These are phyloP conservation scores for Plasmopara halstedii DNA, from an alignment of 352 stramenopile genomes.

Conservation along the genomic window DNA sequence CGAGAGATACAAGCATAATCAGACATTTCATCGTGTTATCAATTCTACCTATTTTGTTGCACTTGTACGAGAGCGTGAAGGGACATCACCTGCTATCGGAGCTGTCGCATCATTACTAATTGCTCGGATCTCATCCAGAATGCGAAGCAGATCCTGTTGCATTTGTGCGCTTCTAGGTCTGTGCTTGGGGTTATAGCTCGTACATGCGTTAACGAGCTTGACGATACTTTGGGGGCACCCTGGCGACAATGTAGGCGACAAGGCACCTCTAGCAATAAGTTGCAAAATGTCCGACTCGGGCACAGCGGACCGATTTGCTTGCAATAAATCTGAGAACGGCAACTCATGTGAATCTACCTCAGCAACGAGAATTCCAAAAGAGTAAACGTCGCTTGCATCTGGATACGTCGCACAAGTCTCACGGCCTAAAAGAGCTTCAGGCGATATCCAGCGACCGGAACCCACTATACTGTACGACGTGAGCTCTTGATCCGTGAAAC, in stretches of 20 bases:
- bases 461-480: constrained; percentile 60
- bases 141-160: constrained; percentile 23
- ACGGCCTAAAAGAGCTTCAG: constrained; percentile 50
- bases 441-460: constrained; percentile 62
- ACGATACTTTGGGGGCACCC: constrained; percentile 42
- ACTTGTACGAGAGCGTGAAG: too few relatives aligned
- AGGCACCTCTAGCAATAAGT: constrained; percentile 51
- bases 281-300: constrained; percentile 57
- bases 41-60: too few relatives aligned
- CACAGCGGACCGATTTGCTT: constrained; percentile 41
- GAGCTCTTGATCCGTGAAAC: constrained; percentile 49
- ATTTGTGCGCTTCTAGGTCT: constrained; percentile 31
- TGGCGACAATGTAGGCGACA: constrained; percentile 46
- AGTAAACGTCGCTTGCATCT: constrained; percentile 58
- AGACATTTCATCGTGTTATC: too few relatives aligned
- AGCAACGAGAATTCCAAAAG: constrained; percentile 58
- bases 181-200: constrained; percentile 29
- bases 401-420: constrained; percentile 33
- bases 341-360: constrained; percentile 67
- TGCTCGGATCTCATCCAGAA: constrained; percentile 25
- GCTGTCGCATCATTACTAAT: constrained; percentile 17
- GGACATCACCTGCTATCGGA: constrained; percentile 15
- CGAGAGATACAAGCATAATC: too few relatives aligned
- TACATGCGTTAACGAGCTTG: constrained; percentile 35
- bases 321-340: constrained; percentile 64